phyloP scores from a whole-genome alignment of 139 green algal genomes.

The Coccomyxa sp. region DNA sequence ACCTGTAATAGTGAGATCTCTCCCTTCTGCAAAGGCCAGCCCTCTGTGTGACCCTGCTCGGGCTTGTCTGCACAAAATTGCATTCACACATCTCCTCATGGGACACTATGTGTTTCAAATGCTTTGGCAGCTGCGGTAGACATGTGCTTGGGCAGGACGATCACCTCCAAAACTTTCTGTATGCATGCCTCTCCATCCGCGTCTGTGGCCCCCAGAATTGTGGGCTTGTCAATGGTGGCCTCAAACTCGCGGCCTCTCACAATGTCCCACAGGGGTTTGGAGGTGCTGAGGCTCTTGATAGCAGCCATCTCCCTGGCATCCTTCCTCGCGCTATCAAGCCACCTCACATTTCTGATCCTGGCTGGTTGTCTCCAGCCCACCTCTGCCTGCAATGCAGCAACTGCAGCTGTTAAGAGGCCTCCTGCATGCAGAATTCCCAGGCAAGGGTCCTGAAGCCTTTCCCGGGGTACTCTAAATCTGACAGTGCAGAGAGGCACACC shows the following conservation, averaged over 20 bases:
- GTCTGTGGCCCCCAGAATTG: not conserved
- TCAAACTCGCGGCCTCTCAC: slow-evolving; percentile 4
- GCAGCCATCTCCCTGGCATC: not conserved
- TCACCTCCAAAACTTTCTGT: slow-evolving; percentile 7
- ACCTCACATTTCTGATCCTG: not conserved
- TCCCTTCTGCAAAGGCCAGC: not conserved
- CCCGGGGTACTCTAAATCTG: not conserved
- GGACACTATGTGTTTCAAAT: no score
- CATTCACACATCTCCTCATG: no score
- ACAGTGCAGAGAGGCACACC: not conserved
- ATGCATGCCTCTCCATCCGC: not conserved
- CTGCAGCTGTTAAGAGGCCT: not conserved
- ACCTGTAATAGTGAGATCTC: no score
- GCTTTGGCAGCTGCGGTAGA: not conserved
- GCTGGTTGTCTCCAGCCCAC: slow-evolving; percentile 9
- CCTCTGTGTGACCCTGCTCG: not conserved
- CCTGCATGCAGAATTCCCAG: not conserved
- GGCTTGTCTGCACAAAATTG: not conserved
- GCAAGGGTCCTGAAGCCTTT: not conserved
- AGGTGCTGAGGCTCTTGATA: not conserved
- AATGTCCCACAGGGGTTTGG: slow-evolving; percentile 2
- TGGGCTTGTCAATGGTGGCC: not conserved
- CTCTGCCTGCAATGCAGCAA: not conserved
- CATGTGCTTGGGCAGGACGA: not conserved
- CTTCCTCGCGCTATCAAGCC: not conserved